phyloP scores from a whole-genome alignment of 177 flowering plant genomes.

The Telopea speciosissima region DNA sequence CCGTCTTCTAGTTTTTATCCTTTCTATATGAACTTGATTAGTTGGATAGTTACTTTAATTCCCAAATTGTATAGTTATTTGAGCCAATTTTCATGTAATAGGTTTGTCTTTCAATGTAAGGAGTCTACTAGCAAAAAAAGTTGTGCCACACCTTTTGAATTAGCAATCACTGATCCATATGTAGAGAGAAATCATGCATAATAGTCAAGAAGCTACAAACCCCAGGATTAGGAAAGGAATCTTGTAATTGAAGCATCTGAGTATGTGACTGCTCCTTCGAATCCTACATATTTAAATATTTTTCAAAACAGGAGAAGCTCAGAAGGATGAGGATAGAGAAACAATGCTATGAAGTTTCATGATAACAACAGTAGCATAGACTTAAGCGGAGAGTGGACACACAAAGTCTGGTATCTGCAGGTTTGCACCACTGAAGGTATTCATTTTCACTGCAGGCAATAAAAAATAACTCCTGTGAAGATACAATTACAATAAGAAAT shows the following conservation, averaged over 20 bases:
- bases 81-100: background rate
- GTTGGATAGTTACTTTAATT: too few species aligned
- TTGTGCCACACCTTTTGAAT: background rate
- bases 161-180: background rate
- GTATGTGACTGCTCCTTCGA: slow-evolving; percentile 51
- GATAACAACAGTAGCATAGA: background rate
- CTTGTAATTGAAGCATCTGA: slow-evolving; percentile 46
- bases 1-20: too few species aligned
- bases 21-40: too few species aligned
- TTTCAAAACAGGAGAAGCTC: background rate
- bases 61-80: too few species aligned
- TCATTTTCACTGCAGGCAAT: slow-evolving; percentile 38
- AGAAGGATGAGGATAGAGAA: background rate
- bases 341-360: background rate
- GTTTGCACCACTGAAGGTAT: slow-evolving; percentile 33
- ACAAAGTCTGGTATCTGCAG: slow-evolving; percentile 49
- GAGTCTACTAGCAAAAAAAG: background rate
- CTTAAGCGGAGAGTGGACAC: too few species aligned
- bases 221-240: slow-evolving; percentile 73
- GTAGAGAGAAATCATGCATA: background rate
- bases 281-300: slow-evolving; percentile 26
- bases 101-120: background rate
- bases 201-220: slow-evolving; percentile 34
- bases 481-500: background rate
- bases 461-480: slow-evolving; percentile 1